A percentile compares a stretch with the other conserved stretches of the same genome.
Conservation (phyloP, 108 stramenopile species). For the Cyclotella kingstonii region DNA sequence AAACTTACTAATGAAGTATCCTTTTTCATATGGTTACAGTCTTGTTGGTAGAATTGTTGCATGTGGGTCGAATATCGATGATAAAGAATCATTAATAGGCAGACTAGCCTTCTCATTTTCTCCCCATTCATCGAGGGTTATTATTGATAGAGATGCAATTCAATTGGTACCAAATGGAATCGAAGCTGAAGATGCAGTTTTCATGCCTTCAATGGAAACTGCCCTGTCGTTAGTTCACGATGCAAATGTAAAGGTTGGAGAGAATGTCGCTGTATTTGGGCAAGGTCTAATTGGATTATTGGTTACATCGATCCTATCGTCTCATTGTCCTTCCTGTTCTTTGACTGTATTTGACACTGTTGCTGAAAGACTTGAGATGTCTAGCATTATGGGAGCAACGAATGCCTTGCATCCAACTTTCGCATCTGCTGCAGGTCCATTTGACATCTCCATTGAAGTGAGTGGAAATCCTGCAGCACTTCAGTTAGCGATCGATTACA, state of each 20-base stretch:
- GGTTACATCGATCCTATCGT: conserved; percentile 74
- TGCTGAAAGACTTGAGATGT: conserved; percentile 67
- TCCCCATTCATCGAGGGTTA: conserved; percentile 79
- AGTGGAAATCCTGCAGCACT: conserved; percentile 82
- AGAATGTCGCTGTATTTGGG: conserved; percentile 86
- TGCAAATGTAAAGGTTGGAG: conserved; percentile 79
- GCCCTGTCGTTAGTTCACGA: conserved; percentile 91
- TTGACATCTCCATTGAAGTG: conserved; percentile 90
- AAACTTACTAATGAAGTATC: conserved; percentile 81
- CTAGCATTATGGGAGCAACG: conserved; percentile 73
- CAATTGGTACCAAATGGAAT: conserved; percentile 87
- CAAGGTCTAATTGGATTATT: conserved; percentile 92
- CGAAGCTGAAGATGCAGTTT: conserved; percentile 84
- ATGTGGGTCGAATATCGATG: conserved; percentile 64
- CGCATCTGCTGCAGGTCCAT: conserved; percentile 53
- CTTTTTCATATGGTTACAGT: conserved; percentile 87
- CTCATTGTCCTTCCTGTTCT: conserved; percentile 33
- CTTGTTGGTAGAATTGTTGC: conserved; percentile 74
- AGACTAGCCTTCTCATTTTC: conserved; percentile 82
- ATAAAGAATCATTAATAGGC: conserved; percentile 55
- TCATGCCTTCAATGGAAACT: conserved; percentile 94
- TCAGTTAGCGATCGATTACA: conserved; percentile 83
- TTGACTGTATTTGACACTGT: conserved; percentile 77
- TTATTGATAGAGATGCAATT: conserved; percentile 61
- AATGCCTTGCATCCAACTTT: conserved; percentile 65